Conservation (phyloP, 164 flowering plant species). For the Malania oleifera region DNA sequence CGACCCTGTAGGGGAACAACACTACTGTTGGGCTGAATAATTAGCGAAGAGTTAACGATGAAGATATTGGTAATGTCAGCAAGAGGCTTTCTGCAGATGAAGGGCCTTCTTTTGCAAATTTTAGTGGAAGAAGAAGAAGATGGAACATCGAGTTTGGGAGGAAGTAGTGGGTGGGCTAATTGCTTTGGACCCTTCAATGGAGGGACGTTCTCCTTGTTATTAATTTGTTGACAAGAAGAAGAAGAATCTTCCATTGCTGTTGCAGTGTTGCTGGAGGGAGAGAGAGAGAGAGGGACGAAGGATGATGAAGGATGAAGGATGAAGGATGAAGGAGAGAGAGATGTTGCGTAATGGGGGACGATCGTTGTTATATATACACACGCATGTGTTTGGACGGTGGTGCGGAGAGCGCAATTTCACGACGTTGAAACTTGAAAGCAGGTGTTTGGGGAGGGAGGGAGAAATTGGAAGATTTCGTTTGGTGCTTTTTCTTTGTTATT, state of each 20-base stretch:
- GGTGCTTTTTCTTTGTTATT: no score
- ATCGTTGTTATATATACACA: no score
- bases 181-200: slow-evolving; percentile 2
- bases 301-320: no score
- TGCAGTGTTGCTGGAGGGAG: background rate
- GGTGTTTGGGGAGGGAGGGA: no score
- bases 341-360: no score
- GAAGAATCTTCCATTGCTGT: background rate
- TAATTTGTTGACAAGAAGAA: background rate
- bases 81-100: slow-evolving; percentile 22
- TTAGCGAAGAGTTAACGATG: background rate
- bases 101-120: slow-evolving; percentile 6
- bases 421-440: no score
- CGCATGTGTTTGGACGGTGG: no score
- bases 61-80: slow-evolving; percentile 19
- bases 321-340: no score
- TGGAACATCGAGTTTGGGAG: background rate
- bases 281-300: background rate
- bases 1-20: no score
- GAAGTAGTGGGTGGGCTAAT: background rate
- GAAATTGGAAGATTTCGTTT: no score
- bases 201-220: slow-evolving; percentile 14
- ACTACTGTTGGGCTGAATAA: no score
- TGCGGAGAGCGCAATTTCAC: no score
- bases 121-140: slow-evolving; percentile 1